Evolutionary conservation across 371 early-diverging fungal species (phyloP).

Genomic region (Mortierella sp.): DNA sequence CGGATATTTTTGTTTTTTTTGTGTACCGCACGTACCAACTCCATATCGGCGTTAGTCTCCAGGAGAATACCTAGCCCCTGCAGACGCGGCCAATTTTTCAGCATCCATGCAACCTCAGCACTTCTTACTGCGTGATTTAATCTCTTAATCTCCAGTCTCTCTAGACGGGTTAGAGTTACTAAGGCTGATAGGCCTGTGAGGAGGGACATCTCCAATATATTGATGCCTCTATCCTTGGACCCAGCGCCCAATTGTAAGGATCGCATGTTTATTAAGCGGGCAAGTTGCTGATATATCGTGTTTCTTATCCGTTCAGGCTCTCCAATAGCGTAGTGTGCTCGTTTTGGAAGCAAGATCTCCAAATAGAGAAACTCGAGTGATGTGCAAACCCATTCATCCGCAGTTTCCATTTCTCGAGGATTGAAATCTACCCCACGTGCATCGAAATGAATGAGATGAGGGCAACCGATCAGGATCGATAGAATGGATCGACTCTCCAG

Average conservation of each 20-base stretch:
- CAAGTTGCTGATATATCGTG: constrained; percentile 23
- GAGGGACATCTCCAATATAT: constrained; percentile 40
- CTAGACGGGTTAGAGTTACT: constrained; percentile 11
- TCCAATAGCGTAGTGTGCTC: constrained; percentile 25
- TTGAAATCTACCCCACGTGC: constrained; percentile 43
- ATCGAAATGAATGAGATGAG: constrained; percentile 15
- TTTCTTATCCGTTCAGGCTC: constrained; percentile 30
- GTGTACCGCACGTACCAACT: constrained; percentile 17
- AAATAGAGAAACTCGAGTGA: constrained; percentile 16
- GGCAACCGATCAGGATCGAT: constrained; percentile 19
- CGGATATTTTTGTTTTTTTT: constrained; percentile 3
- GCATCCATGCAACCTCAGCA: constrained; percentile 33
- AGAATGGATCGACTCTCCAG: constrained; percentile 27
- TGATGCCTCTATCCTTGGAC: constrained; percentile 39
- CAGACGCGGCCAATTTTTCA: constrained; percentile 25
- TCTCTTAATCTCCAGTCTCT: constrained; percentile 30
- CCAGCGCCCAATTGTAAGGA: constrained; percentile 29
- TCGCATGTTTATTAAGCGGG: constrained; percentile 11
- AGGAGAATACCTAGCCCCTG: constrained; percentile 24
- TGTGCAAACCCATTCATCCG: constrained; percentile 36
- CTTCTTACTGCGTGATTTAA: constrained; percentile 30
- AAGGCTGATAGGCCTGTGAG: constrained; percentile 25
- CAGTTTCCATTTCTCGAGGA: constrained; percentile 35
- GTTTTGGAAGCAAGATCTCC: constrained; percentile 33
- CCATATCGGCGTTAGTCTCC: constrained; percentile 26